These are phyloP conservation scores for Prunella vulgaris DNA, from an alignment of 257 asterid species.

Conservation along the genomic window DNA sequence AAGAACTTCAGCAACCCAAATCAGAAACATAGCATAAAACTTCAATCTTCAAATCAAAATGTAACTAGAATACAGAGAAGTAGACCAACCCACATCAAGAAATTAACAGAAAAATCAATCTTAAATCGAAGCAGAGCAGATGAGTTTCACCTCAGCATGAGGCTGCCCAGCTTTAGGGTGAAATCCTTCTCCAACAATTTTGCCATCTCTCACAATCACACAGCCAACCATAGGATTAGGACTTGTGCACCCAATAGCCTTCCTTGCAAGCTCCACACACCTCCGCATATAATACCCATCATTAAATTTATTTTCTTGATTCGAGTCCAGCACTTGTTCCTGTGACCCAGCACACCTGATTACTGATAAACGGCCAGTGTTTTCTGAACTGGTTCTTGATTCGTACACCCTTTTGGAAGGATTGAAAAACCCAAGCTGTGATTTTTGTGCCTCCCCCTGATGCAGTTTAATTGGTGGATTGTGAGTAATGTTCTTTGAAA, in stretches of 20 bases:
- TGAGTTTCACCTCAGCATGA: conserved; percentile 76
- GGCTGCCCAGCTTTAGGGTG: conserved; percentile 99
- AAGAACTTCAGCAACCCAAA: background rate
- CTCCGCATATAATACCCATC: conserved; percentile 76
- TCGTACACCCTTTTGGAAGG: conserved; percentile 34
- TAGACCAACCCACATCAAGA: background rate
- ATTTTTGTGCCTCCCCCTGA: conserved; percentile 20
- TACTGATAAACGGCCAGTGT: conserved; percentile 21
- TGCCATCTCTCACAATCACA: conserved; percentile 76
- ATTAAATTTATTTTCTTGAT: conserved; percentile 27
- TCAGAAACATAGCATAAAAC: background rate
- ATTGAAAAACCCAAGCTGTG: conserved; percentile 33
- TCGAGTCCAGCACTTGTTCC: conserved; percentile 9
- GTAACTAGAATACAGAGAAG: background rate
- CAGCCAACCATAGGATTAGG: conserved; percentile 99
- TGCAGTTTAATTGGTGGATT: conserved; percentile 17
- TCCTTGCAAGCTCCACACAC: conserved; percentile 81
- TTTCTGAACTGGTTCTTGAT: conserved; percentile 31
- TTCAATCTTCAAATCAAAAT: background rate
- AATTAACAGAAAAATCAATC: background rate
- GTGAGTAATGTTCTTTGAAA: conserved; percentile 23
- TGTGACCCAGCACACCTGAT: conserved; percentile 35
- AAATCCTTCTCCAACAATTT: conserved; percentile 85
- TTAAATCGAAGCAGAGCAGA: background rate
- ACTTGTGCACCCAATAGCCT: conserved; percentile 74